Percentiles rank a stretch among this genome's conserved stretches.
Evolutionary conservation across 129 eudicot genomes (phyloP).

Genomic region (Daucus carota): DH1_v3.0 NC_030381.2:53043501-53044000

Average conservation of each 20-base stretch:
- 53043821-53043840: background rate
- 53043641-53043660: background rate
- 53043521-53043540: background rate
- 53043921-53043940: background rate
- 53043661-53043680: background rate
- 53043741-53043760: background rate
- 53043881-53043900: background rate
- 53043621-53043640: background rate
- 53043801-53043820: background rate
- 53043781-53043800: background rate
- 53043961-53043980: background rate
- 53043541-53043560: background rate
- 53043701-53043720: background rate
- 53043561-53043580: background rate
- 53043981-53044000: background rate
- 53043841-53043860: background rate
- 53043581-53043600: background rate
- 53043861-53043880: background rate
- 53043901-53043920: background rate
- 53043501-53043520: conserved; percentile 12
- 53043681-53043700: background rate
- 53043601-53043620: background rate
- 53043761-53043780: background rate
- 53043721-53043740: background rate
- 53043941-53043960: background rate